Evolutionary conservation across 2,329 filamentous ascomycete species (phyloP), one percentile per base, ranked within the genome.

Genomic region (Alternaria triticimaculans): DNA sequence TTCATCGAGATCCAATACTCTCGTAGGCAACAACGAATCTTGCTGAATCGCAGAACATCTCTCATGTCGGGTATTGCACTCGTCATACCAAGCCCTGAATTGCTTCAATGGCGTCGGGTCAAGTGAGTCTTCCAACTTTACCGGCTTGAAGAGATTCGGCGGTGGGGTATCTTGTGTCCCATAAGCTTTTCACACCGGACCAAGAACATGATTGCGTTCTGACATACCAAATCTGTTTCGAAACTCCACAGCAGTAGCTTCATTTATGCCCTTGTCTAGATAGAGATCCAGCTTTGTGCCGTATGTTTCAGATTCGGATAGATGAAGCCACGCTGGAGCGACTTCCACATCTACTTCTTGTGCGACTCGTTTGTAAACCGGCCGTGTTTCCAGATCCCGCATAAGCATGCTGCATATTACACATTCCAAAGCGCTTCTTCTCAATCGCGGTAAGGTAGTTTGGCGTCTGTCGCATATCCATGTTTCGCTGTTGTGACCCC

Each of bases 211-310:
- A 3, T 20, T 7, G 18, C 11, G 5, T 37, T 2, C 9, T 4
- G 5, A 53, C 49, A n/a, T 53, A 53, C 49, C 49, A 53, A 53
- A 53, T 18, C 49, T 53, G 25, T 30, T 53, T 6, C 49, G 30
- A 25, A 53, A 53, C 30, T 53, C 49, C 30, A 53, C 49, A 41
- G 49, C 49, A 25, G 49, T 53, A 21, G 9, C 15, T 15, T 12
- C 49, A 18, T 0, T 3, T 1, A 6, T n/a, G 6, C 7, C 12
- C 30, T 53, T 23, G 8, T 53, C 20, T 7, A 53, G 10, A 18
- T n/a, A 14, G 0, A 53, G 12, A n/a, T 20, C 8, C 1, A 53
- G 20, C 5, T 37, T 41, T 1, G 33, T 6, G 15, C 15, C 28
- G 2, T 53, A 23, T 1, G 4, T 8, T 8, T 41, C 28, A n/a